Evolutionary conservation across 371 early-diverging fungal genomes (phyloP).

Genomic region (Mucor lusitanicus): DNA sequence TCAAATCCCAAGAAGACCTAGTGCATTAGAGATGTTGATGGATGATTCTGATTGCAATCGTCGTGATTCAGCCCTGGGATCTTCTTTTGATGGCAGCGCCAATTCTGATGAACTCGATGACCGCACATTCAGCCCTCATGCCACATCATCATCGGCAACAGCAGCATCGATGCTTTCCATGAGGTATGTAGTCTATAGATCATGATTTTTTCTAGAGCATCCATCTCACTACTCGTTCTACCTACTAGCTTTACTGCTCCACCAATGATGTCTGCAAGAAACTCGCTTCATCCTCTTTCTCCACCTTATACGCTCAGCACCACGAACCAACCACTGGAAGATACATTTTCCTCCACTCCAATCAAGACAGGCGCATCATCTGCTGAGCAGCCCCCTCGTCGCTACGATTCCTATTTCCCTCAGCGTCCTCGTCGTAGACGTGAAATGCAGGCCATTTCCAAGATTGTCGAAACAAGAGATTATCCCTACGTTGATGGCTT

Average conservation of each 20-base stretch:
- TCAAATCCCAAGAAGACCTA: conserved; percentile 13
- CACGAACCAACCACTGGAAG: not conserved
- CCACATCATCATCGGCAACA: conserved; percentile 5
- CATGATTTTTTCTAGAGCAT: no score
- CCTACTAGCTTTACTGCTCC: conserved; percentile 15
- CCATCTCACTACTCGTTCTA: conserved; percentile 1
- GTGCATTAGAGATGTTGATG: conserved; percentile 18
- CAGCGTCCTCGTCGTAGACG: conserved; percentile 43
- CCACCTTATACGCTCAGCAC: conserved; percentile 11
- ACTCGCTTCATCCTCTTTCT: conserved; percentile 21
- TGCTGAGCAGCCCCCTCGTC: not conserved
- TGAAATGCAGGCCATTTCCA: conserved; percentile 63
- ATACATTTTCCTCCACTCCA: conserved; percentile 1
- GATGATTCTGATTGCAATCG: conserved; percentile 20
- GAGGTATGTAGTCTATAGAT: conserved; percentile 8
- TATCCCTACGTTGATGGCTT: conserved; percentile 52
- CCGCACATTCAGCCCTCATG: conserved; percentile 7
- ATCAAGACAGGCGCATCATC: not conserved
- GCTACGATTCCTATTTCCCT: conserved; percentile 7
- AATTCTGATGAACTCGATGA: conserved; percentile 26
- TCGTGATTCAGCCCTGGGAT: conserved; percentile 27
- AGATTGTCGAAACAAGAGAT: conserved; percentile 58
- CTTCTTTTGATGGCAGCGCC: conserved; percentile 29
- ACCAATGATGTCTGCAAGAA: conserved; percentile 18
- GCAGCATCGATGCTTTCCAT: conserved; percentile 16